Percentiles rank a stretch among this genome's conserved stretches.
Evolutionary conservation across 176 grass and related monocot genomes (phyloP).

Genomic region (Areca catechu): DNA sequence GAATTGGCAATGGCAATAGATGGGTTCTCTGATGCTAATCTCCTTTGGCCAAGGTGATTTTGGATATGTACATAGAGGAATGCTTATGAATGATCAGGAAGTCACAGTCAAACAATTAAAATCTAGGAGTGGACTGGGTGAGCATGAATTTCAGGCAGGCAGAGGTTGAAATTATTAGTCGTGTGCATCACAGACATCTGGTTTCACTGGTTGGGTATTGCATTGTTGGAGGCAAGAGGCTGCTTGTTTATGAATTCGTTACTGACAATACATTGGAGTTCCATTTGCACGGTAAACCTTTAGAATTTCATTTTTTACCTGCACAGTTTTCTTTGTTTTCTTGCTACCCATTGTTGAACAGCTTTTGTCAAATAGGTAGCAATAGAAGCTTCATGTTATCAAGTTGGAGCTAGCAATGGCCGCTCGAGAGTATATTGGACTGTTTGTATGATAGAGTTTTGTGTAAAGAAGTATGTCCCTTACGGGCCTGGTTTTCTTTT

Average conservation of each 20-base stretch:
- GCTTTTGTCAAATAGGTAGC: too few species aligned
- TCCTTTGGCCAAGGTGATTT: conserved; percentile 27
- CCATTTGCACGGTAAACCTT: conserved; percentile 18
- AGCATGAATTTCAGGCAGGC: conserved; percentile 27
- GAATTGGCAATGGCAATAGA: conserved; percentile 16
- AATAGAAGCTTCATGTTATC: too few species aligned
- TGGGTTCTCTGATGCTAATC: conserved; percentile 24
- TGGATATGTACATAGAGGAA: conserved; percentile 23
- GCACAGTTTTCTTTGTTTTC: too few species aligned
- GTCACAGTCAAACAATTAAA: conserved; percentile 26
- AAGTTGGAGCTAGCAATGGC: too few species aligned
- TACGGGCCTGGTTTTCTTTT: too few species aligned
- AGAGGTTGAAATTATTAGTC: conserved; percentile 28
- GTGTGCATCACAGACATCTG: conserved; percentile 26
- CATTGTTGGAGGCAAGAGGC: conserved; percentile 11
- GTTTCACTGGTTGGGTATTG: conserved; percentile 28
- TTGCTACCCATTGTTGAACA: too few species aligned
- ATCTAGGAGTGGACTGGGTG: conserved; percentile 15
- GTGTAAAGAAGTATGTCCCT: too few species aligned
- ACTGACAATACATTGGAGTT: conserved; percentile 26
- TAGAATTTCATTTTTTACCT: too few species aligned
- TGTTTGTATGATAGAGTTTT: too few species aligned
- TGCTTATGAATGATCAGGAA: conserved; percentile 19
- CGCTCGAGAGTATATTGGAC: too few species aligned
- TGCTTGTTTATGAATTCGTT: conserved; percentile 27